Percentiles rank a stretch among this genome's conserved stretches.
phyloP scores from a whole-genome alignment of 2,329 filamentous ascomycete genomes.

The Colletotrichum sp. region DNA sequence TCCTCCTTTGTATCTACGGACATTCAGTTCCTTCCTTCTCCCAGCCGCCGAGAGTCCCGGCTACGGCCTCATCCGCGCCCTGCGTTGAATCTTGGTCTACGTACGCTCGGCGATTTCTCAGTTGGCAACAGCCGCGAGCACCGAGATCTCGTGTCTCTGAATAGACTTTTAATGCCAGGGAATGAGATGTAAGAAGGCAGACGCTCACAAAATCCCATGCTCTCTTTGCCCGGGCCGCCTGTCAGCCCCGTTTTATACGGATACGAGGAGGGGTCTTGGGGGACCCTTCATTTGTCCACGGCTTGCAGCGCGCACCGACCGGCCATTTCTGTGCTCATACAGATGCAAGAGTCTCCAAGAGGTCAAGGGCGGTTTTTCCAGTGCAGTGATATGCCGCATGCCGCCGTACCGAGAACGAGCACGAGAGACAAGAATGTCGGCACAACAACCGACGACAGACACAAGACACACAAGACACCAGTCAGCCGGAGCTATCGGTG shows the following conservation, averaged over 20 bases:
- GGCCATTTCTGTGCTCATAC: neutral
- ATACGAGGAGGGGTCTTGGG: conserved; percentile 11
- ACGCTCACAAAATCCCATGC: neutral
- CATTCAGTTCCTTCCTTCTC: neutral
- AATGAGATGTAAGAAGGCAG: neutral
- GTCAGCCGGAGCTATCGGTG: neutral
- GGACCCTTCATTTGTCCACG: conserved; percentile 6
- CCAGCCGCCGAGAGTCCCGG: neutral
- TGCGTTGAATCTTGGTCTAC: neutral
- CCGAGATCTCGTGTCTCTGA: neutral
- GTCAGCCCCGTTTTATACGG: conserved; percentile 19
- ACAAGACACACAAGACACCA: neutral
- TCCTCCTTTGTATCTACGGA: neutral
- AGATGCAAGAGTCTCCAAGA: neutral
- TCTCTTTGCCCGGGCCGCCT: neutral
- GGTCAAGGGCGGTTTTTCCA: neutral
- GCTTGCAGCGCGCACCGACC: neutral
- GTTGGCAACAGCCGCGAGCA: neutral
- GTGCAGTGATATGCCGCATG: neutral
- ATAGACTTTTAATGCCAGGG: neutral
- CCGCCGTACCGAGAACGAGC: neutral
- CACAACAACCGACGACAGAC: neutral
- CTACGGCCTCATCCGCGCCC: neutral
- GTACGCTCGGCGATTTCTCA: neutral
- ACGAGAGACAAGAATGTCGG: neutral